Conservation (phyloP, 768 basidiomycete species). For the Serpula lacrymans region DNA sequence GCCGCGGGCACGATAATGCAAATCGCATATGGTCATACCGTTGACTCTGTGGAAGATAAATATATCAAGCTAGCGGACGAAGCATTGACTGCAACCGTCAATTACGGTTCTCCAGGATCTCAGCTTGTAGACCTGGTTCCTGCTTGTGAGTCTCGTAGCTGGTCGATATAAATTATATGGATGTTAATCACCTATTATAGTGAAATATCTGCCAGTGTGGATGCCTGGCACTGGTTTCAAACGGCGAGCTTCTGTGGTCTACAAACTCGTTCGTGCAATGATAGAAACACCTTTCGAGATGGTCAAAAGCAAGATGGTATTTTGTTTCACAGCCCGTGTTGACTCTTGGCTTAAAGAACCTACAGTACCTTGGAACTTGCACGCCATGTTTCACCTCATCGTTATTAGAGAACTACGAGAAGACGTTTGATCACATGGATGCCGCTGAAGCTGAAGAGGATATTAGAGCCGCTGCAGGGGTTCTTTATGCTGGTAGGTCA, state of each 20-base stretch:
- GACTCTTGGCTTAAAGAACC: neutral
- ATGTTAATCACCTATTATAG: constrained; percentile 14
- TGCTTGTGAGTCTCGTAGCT: too few relatives aligned
- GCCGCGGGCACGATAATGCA: constrained; percentile 38
- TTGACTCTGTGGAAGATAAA: constrained; percentile 35
- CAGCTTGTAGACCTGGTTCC: too few relatives aligned
- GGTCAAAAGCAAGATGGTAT: constrained; percentile 45
- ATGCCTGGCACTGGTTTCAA: constrained; percentile 50
- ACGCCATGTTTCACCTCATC: constrained; percentile 44
- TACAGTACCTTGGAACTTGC: constrained; percentile 26
- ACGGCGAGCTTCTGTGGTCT: constrained; percentile 43
- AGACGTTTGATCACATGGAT: constrained; percentile 14
- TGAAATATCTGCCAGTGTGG: constrained; percentile 48
- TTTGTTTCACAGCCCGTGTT: neutral
- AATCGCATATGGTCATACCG: constrained; percentile 38
- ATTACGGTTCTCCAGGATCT: too few relatives aligned
- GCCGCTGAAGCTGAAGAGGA: constrained; percentile 41
- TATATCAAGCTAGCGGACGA: constrained; percentile 40
- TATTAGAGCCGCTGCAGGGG: constrained; percentile 48
- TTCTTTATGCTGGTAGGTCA: constrained; percentile 42
- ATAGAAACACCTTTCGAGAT: constrained; percentile 34
- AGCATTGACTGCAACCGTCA: too few relatives aligned
- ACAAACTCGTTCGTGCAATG: constrained; percentile 25
- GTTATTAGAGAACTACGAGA: constrained; percentile 33
- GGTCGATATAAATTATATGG: too few relatives aligned